Conservation (phyloP, 2,329 filamentous ascomycete genomes). For the Pseudogymnoascus sp. region DNA sequence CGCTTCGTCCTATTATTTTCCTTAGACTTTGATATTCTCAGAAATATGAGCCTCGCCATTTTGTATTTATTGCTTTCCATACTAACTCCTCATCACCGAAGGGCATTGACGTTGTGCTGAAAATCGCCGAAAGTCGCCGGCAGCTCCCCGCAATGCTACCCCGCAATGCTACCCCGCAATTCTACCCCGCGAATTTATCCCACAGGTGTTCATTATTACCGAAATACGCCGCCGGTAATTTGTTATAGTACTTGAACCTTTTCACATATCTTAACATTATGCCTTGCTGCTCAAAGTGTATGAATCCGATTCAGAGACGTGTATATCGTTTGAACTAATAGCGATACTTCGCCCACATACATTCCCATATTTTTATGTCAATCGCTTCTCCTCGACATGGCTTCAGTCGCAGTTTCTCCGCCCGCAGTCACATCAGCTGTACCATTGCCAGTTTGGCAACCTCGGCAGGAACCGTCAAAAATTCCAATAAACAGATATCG, state of each 20-base stretch:
- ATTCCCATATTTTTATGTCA: background rate
- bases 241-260: background rate
- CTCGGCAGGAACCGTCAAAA: constrained; percentile 1
- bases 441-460: constrained; percentile 8
- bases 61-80: background rate
- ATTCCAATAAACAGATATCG: constrained; percentile 11
- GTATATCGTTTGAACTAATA: background rate
- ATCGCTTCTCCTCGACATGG: background rate
- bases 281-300: background rate
- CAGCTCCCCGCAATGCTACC: background rate
- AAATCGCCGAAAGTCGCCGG: background rate
- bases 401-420: background rate
- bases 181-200: background rate
- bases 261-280: background rate
- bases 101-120: background rate
- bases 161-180: background rate
- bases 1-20: background rate
- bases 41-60: background rate
- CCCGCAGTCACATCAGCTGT: background rate
- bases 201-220: background rate
- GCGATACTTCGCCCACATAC: background rate
- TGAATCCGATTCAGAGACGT: background rate
- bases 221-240: background rate
- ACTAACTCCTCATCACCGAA: background rate
- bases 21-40: background rate